Evolutionary conservation across 164 flowering plant genomes (phyloP), one percentile per base, ranked within the genome.

Genomic region (Houttuynia cordata): DNA sequence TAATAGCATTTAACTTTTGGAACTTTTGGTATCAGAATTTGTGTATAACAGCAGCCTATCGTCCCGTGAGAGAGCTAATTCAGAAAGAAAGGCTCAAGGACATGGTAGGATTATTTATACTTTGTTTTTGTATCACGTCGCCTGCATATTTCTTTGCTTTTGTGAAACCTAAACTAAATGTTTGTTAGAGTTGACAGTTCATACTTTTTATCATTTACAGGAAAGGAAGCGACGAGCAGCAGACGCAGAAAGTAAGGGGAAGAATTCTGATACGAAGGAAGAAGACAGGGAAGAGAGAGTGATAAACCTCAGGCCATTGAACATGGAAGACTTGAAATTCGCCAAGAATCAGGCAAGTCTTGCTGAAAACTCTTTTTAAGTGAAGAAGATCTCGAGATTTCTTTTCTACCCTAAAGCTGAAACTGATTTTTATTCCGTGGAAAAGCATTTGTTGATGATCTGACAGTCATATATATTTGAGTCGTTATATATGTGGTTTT

Each of bases 21-120:
- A 59, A 37, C 64, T 66, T 19, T 62, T 74, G 64, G 58, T 47
- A 63, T 72, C 95, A 93, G 97, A 93, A 86, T 64, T 74, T 93
- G 68, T 93, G 99, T 64, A 66, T 77, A 8, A 93, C 95, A 37
- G 99, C 99, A 30, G 97, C 99, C 54, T 93, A 93, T 76, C 79
- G 96, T 34, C 97, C 97, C 40, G 95, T 93, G 56, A 79, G 97
- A 68, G 99, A 90, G 75, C 73, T 93, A 21, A 74, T 93, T 65
- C 86, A 90, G 69, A 81, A 83, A 71, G 97, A 94, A 75, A 81
- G 83, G 64, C 52, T 57, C 66, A 94, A 91, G 69, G 89, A 85
- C 64, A 57, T 68, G 84, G 98, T 92, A 75, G 63, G n/a, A 51
- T 40, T n/a, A 20, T 15, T 17, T 14, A 34, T 25, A 7, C 45